phyloP scores from a whole-genome alignment of 73 alveolate species.

The Paramecium sexaurelia region DNA sequence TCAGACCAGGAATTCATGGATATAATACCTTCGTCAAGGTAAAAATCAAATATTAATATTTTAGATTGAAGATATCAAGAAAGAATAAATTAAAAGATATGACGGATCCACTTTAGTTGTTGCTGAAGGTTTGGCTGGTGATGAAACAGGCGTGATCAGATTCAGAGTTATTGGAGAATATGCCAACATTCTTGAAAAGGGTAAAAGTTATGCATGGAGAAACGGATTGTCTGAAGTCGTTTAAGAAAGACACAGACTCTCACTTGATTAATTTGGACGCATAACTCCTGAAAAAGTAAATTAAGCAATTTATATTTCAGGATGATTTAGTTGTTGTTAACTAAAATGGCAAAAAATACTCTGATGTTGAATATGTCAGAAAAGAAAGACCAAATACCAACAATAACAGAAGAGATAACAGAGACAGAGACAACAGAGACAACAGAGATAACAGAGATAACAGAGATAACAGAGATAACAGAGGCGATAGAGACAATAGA shows the following conservation, averaged over 20 bases:
- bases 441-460: neutral
- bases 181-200: conserved; percentile 46
- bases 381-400: neutral
- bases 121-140: conserved; percentile 49
- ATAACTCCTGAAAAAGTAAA: conserved; percentile 47
- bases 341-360: conserved; percentile 40
- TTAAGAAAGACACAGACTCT: conserved; percentile 42
- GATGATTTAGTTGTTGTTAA: conserved; percentile 35
- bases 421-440: neutral
- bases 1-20: conserved; percentile 43
- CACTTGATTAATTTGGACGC: conserved; percentile 58
- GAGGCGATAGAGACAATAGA: neutral
- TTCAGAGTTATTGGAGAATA: conserved; percentile 53
- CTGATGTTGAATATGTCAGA: conserved; percentile 38
- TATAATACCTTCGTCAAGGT: conserved; percentile 47
- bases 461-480: neutral
- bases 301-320: neutral
- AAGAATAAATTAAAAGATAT: neutral
- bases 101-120: conserved; percentile 13
- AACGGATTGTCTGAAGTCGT: conserved; percentile 57
- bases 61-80: conserved; percentile 36
- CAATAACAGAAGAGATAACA: neutral
- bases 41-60: neutral
- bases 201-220: conserved; percentile 51
- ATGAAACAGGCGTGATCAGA: conserved; percentile 40